These are phyloP conservation scores for Auriscalpium microsporum DNA, from an alignment of 768 basidiomycete species.

Conservation along the genomic window DNA sequence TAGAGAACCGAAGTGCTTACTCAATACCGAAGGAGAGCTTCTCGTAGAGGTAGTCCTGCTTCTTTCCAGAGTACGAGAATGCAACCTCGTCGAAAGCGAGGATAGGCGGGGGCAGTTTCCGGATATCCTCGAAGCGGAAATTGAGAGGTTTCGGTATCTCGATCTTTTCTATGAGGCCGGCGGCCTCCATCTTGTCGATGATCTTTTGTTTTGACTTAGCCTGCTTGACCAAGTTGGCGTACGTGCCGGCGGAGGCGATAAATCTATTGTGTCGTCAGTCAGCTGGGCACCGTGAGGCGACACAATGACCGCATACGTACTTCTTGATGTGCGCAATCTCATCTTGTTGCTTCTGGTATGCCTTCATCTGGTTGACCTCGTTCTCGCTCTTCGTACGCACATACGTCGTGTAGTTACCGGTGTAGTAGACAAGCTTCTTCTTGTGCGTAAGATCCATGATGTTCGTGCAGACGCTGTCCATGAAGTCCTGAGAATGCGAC, in stretches of 20 bases:
- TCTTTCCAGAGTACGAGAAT: slow-evolving; percentile 90
- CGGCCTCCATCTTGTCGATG: slow-evolving; percentile 99
- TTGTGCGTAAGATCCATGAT: slow-evolving; percentile 91
- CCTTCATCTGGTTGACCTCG: slow-evolving; percentile 99
- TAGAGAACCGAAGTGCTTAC: slow-evolving; percentile 33
- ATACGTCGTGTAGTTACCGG: slow-evolving; percentile 95
- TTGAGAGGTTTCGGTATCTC: slow-evolving; percentile 64
- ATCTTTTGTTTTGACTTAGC: slow-evolving; percentile 99
- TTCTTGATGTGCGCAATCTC: slow-evolving; percentile 98
- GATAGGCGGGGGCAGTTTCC: slow-evolving; percentile 91
- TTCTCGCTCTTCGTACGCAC: slow-evolving; percentile 95
- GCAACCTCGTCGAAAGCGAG: slow-evolving; percentile 94
- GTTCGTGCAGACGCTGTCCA: slow-evolving; percentile 96
- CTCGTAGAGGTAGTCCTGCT: slow-evolving; percentile 80
- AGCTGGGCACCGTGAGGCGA: slow-evolving; percentile 4
- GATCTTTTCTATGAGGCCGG: slow-evolving; percentile 90
- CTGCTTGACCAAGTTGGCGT: slow-evolving; percentile 97
- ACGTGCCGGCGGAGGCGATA: slow-evolving; percentile 99
- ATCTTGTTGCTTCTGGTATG: slow-evolving; percentile 96
- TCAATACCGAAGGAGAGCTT: slow-evolving; percentile 96
- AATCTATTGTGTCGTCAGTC: slow-evolving; percentile 42
- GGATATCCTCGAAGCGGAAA: slow-evolving; percentile 96
- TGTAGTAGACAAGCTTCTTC: slow-evolving; percentile 92
- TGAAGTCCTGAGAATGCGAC: slow-evolving; percentile 98
- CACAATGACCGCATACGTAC: slow-evolving; percentile 33